phyloP scores from a whole-genome alignment of 2,329 filamentous ascomycete genomes.

The Monilinia fructicola region DNA sequence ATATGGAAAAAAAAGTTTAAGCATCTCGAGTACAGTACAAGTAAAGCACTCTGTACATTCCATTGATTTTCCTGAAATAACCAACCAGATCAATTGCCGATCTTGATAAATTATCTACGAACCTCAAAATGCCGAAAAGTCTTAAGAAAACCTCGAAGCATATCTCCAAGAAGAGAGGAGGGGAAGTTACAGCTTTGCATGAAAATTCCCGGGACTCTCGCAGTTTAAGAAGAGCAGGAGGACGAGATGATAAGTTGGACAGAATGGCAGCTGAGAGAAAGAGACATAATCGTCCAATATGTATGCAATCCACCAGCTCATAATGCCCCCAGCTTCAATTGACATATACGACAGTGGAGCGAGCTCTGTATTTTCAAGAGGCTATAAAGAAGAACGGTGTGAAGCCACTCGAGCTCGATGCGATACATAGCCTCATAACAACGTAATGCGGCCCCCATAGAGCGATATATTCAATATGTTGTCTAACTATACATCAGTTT shows the following conservation, averaged over 20 bases:
- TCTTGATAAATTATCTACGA: background rate
- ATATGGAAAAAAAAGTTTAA: conserved; percentile 31
- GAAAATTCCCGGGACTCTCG: conserved; percentile 86
- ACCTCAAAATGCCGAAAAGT: conserved; percentile 65
- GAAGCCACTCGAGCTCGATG: conserved; percentile 52
- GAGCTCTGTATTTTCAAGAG: conserved; percentile 71
- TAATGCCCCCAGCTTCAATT: conserved; percentile 20
- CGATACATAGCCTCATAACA: conserved; percentile 61
- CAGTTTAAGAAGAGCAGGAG: conserved; percentile 73
- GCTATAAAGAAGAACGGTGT: conserved; percentile 54
- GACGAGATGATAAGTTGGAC: conserved; percentile 79
- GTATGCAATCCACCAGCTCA: conserved; percentile 47
- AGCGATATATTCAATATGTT: background rate
- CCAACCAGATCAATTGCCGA: background rate
- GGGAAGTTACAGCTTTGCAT: conserved; percentile 72
- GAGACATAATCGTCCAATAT: conserved; percentile 71
- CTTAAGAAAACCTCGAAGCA: conserved; percentile 84
- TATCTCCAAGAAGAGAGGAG: conserved; percentile 82
- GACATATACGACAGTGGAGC: conserved; percentile 53
- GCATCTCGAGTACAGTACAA: background rate
- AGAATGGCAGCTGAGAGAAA: conserved; percentile 67
- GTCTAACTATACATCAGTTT: conserved; percentile 47
- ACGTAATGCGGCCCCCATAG: conserved; percentile 50
- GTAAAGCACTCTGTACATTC: too few species aligned
- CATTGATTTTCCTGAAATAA: background rate